Percentiles rank a stretch among this genome's conserved stretches.
phyloP scores from a whole-genome alignment of 2,329 filamentous ascomycete genomes.

The Cladorrhinum sp. region DNA sequence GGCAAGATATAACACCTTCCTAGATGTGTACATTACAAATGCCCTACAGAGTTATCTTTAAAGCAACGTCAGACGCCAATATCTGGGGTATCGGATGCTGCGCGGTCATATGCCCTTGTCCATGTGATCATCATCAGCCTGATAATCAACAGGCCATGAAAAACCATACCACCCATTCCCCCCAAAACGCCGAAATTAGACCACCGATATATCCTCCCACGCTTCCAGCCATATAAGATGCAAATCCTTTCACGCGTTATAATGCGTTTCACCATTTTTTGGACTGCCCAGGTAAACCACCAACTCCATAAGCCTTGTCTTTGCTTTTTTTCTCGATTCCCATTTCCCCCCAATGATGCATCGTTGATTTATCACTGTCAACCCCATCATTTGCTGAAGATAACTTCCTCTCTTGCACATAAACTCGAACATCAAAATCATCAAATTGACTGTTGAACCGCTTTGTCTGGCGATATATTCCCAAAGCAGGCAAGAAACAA shows the following conservation, averaged over 20 bases:
- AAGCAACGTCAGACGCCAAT: neutral
- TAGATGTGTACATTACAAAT: neutral
- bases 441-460: no score
- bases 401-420: no score
- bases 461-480: no score
- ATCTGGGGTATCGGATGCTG: constrained; percentile 10
- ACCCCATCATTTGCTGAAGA: no score
- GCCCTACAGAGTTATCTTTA: neutral
- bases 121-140: neutral
- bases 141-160: neutral
- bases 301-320: neutral
- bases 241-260: neutral
- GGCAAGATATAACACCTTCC: neutral
- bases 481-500: no score
- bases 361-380: no score
- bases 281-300: neutral
- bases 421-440: no score
- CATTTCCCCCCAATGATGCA: no score
- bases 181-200: neutral
- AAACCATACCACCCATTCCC: neutral
- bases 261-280: neutral
- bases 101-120: no score
- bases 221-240: neutral
- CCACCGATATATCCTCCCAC: neutral
- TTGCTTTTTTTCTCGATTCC: no score